phyloP scores from a whole-genome alignment of 2,329 filamentous ascomycete genomes.

The Sodiomyces alkalinus region DNA sequence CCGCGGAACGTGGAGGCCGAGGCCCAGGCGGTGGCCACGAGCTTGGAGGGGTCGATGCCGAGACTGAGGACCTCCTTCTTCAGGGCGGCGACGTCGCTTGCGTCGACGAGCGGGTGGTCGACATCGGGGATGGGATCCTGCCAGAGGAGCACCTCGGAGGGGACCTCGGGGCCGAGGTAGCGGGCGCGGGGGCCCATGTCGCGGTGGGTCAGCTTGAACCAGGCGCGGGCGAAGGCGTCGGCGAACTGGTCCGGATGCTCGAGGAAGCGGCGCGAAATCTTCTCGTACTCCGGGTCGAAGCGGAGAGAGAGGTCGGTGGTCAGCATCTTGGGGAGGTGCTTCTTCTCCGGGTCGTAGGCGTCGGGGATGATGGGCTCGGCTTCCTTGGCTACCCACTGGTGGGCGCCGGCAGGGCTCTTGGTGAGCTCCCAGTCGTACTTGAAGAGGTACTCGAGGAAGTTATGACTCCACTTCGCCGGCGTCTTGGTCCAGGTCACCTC shows the following conservation, averaged over 20 bases:
- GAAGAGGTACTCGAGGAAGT: conserved; percentile 63
- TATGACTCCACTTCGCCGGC: conserved; percentile 61
- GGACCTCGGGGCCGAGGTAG: conserved; percentile 62
- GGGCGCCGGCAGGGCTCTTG: conserved; percentile 61
- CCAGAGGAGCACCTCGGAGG: conserved; percentile 55
- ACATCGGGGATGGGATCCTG: conserved; percentile 55
- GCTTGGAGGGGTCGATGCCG: conserved; percentile 43
- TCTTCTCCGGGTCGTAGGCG: conserved; percentile 53
- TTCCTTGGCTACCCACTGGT: conserved; percentile 64
- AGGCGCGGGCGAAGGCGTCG: conserved; percentile 56
- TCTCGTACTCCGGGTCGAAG: conserved; percentile 57
- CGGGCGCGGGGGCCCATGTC: conserved; percentile 58
- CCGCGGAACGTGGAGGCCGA: conserved; percentile 59
- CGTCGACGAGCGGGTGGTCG: conserved; percentile 42
- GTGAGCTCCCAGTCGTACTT: conserved; percentile 64
- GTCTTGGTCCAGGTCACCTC: conserved; percentile 71
- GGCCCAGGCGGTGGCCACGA: conserved; percentile 54
- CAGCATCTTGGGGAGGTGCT: conserved; percentile 62
- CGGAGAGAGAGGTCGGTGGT: conserved; percentile 61
- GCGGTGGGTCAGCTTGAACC: conserved; percentile 75
- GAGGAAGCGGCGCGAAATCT: conserved; percentile 57
- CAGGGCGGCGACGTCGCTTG: conserved; percentile 45
- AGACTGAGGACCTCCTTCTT: conserved; percentile 53
- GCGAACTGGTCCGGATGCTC: conserved; percentile 53
- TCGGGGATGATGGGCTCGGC: conserved; percentile 53